phyloP scores from a whole-genome alignment of 805 yeast genomes.

The Kazachstania psychrophila region DNA sequence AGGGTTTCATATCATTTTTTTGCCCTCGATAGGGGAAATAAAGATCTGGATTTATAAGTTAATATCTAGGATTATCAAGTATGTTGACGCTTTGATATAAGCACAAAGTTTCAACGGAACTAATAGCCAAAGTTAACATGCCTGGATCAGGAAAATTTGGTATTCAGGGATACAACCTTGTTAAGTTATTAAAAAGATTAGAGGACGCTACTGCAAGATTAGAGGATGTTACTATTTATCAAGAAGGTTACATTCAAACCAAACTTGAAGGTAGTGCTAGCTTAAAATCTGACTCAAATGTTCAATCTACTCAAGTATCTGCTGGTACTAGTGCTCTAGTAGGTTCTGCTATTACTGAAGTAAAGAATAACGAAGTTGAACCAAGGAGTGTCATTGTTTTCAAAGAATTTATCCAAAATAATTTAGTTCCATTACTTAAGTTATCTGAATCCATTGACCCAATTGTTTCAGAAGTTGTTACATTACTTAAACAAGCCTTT shows the following conservation, averaged over 20 bases:
- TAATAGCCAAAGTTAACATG: constrained; percentile 4
- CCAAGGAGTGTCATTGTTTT: constrained; percentile 44
- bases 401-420: constrained; percentile 42
- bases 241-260: constrained; percentile 44
- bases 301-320: constrained; percentile 5
- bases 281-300: not conserved
- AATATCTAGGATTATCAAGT: too few relatives aligned
- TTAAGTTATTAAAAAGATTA: constrained; percentile 69
- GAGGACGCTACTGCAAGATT: constrained; percentile 91
- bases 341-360: constrained; percentile 7
- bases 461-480: constrained; percentile 38
- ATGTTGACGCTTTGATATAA: constrained; percentile 2
- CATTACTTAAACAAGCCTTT: constrained; percentile 44
- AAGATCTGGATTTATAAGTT: too few relatives aligned
- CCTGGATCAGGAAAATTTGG: constrained; percentile 14
- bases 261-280: constrained; percentile 15
- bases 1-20: too few relatives aligned
- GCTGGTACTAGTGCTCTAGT: constrained; percentile 15
- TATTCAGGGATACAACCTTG: constrained; percentile 76
- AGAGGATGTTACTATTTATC: constrained; percentile 78
- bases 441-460: constrained; percentile 37
- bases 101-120: not conserved
- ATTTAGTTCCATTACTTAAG: constrained; percentile 50
- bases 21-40: too few relatives aligned
- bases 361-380: constrained; percentile 9